A percentile compares a stretch with the other conserved stretches of the same genome.
Conservation (phyloP, 441 rosid genomes). For the Populus hybrid region DNA sequence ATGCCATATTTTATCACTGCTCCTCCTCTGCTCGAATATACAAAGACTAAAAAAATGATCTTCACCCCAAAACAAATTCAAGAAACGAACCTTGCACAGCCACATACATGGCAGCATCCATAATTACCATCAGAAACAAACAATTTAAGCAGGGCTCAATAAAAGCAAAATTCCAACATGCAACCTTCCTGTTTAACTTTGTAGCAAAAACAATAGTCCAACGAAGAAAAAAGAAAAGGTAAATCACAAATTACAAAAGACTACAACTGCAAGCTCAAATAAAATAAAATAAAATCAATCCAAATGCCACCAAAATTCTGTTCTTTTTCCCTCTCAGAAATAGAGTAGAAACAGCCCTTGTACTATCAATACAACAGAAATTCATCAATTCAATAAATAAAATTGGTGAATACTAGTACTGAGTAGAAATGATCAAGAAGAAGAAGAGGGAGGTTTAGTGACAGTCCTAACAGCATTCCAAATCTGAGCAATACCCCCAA, state of each 20-base stretch:
- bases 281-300: not conserved
- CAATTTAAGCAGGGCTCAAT: too few relatives aligned
- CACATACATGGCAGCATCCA: too few relatives aligned
- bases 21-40: too few relatives aligned
- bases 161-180: too few relatives aligned
- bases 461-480: constrained; percentile 61
- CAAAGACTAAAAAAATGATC: too few relatives aligned
- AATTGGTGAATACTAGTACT: not conserved
- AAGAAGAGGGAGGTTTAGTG: constrained; percentile 43
- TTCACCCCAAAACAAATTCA: too few relatives aligned
- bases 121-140: too few relatives aligned
- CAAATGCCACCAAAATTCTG: not conserved
- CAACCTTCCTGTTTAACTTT: too few relatives aligned
- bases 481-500: constrained; percentile 52
- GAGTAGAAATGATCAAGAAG: constrained; percentile 5
- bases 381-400: not conserved
- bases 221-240: not conserved
- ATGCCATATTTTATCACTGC: too few relatives aligned
- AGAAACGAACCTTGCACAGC: too few relatives aligned
- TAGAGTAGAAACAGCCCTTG: not conserved
- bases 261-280: not conserved
- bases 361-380: not conserved
- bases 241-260: not conserved
- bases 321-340: not conserved
- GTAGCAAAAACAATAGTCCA: not conserved